Base-by-base conservation (phyloP, 441 rosid species). In the Populus hybrid region DNA sequence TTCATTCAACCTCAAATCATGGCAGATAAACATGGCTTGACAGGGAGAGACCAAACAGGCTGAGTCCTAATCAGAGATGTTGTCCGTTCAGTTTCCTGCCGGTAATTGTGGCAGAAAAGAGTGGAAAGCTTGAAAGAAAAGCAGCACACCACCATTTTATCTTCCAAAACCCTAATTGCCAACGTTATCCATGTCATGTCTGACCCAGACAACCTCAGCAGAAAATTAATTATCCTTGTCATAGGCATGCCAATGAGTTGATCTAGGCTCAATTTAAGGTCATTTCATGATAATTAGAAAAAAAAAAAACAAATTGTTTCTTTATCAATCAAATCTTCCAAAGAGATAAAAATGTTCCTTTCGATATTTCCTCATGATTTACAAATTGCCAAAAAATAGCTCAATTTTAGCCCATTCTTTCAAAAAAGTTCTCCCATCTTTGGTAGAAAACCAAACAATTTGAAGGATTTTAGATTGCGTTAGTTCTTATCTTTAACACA, bases 81-180 rank as follows among this genome's bases (percentile, higher is more conserved):
- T 21, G 66, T 4, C 11, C 24, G 20, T 75, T 20, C 65, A 42
- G 16, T 66, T 26, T 21, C 65, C 11, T 16, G 40, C 77, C 79
- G 70, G 16, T 40, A 42, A 77, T 70, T 12, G 42, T 70, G 79
- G 75, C 75, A 34, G 59, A 5, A 70, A 63, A 18, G 20, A 18
- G 23, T 11, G 32, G 24, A 70, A 36, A 23, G 5, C 5, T 7
- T 21, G 23, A 6, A 73, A 36, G 18, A 23, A 21, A 21, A 61
- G 65, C 2, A 61, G 24, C 1, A 4, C 6, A 20, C 1, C 18
- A 7, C 8, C 63, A 57, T 6, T 35, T 23, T 21, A 5, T 38
- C 69, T 38, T 14, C 6, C 23, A 35, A 14, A 6, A 57, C 2
- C 23, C 21, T 20, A 57, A 6, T 57, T 2, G 10, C 63, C 28